Evolutionary conservation across 2,329 filamentous ascomycete genomes (phyloP).

Genomic region (Bipolaris cookei): DNA sequence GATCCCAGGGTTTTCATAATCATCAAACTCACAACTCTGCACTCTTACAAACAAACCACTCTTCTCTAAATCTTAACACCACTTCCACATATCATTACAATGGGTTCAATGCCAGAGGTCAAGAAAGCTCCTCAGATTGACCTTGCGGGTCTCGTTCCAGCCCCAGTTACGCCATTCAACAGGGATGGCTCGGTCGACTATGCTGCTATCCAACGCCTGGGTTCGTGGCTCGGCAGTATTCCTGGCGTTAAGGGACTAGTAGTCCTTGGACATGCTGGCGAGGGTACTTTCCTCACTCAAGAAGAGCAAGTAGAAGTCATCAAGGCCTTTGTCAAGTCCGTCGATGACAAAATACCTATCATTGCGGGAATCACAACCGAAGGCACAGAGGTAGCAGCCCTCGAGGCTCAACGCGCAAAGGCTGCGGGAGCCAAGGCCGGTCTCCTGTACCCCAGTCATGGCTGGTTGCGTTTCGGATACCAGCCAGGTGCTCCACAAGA

Average conservation of each 20-base stretch:
- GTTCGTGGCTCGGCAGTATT: constrained; percentile 61
- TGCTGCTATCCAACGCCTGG: constrained; percentile 60
- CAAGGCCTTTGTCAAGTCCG: constrained; percentile 60
- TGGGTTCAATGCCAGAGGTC: constrained; percentile 36
- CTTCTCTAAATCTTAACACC: background rate
- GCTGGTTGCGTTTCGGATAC: constrained; percentile 63
- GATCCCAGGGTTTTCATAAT: background rate
- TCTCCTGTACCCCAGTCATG: constrained; percentile 60
- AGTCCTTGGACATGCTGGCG: constrained; percentile 62
- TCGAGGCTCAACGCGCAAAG: constrained; percentile 59
- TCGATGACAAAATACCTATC: constrained; percentile 59
- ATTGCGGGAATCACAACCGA: constrained; percentile 62
- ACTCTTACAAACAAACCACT: background rate
- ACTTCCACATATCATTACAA: constrained; percentile 11
- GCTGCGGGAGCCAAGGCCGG: constrained; percentile 60
- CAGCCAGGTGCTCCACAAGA: constrained; percentile 60
- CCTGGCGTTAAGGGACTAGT: constrained; percentile 60
- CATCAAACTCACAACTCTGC: background rate
- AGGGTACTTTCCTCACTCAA: constrained; percentile 61
- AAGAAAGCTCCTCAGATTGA: constrained; percentile 47
- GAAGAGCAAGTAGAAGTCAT: constrained; percentile 59
- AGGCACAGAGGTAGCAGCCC: constrained; percentile 60
- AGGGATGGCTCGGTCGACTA: constrained; percentile 58
- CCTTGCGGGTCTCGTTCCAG: constrained; percentile 58
- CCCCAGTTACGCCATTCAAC: constrained; percentile 61